A percentile compares a stretch with the other conserved stretches of the same genome.
These are phyloP conservation scores for Bruguiera parviflora DNA, from an alignment of 345 rosid genomes.

Conservation along the genomic window DNA sequence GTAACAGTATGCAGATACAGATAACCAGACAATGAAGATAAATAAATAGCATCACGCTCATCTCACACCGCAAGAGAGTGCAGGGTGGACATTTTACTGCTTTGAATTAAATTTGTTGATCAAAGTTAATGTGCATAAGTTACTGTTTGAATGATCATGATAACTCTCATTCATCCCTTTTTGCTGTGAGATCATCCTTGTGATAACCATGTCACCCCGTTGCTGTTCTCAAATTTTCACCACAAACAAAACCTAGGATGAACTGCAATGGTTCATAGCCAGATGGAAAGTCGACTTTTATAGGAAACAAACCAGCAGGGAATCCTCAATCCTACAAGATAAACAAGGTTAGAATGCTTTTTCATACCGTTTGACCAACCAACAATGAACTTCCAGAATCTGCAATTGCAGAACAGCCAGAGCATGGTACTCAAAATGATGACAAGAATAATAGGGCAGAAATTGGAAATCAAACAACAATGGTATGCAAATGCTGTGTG, in stretches of 20 bases:
- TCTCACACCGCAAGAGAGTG: no score
- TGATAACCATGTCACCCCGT: background rate
- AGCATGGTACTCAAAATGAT: no score
- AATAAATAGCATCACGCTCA: no score
- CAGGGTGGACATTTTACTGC: background rate
- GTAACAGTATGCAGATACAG: no score
- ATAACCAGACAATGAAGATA: no score
- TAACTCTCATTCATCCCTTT: background rate
- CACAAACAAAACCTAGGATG: background rate
- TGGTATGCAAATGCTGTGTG: no score
- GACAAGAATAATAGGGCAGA: no score
- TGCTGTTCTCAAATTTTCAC: background rate
- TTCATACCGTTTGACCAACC: constrained; percentile 28
- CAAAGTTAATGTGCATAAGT: no score
- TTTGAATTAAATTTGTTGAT: no score
- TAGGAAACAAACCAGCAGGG: background rate
- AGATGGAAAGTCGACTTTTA: background rate
- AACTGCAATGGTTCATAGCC: background rate
- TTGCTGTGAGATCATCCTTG: background rate
- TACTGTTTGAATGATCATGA: no score
- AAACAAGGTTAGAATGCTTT: background rate
- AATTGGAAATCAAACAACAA: no score
- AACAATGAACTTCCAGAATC: constrained; percentile 32
- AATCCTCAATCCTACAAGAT: background rate
- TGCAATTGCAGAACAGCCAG: no score